These are phyloP conservation scores for Magnaporthiopsis poae DNA, from an alignment of 2,329 filamentous ascomycete genomes.

Conservation along the genomic window DNA sequence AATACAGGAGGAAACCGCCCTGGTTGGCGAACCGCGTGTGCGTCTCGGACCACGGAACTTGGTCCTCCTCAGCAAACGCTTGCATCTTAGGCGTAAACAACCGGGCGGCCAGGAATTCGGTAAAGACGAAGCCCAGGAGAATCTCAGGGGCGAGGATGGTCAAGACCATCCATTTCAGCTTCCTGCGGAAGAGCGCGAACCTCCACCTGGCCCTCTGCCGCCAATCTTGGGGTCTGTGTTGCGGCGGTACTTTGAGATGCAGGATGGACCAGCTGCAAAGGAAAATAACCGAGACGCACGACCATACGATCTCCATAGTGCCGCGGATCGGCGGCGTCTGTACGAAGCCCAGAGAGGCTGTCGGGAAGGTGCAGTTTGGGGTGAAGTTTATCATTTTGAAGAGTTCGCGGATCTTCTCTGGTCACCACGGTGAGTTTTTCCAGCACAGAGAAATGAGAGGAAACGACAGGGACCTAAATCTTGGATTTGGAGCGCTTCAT, in stretches of 20 bases:
- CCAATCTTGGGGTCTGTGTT: neutral
- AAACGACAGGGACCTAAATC: no score
- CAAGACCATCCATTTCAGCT: neutral
- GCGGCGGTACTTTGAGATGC: neutral
- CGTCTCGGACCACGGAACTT: neutral
- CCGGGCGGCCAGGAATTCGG: neutral
- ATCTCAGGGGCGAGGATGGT: neutral
- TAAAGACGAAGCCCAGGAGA: neutral
- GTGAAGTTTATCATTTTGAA: neutral
- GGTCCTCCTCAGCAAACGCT: neutral
- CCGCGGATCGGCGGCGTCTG: conserved; percentile 7
- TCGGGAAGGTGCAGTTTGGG: neutral
- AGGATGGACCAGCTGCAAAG: conserved; percentile 16
- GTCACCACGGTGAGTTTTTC: no score
- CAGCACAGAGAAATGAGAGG: no score
- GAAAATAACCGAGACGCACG: conserved; percentile 12
- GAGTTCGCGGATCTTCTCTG: no score
- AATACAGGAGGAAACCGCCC: neutral
- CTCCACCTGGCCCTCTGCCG: neutral
- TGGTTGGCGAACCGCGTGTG: neutral
- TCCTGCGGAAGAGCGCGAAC: neutral
- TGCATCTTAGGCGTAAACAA: neutral
- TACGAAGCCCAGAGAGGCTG: neutral
- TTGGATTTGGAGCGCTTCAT: no score
- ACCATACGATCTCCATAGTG: conserved; percentile 16